A percentile compares a stretch with the other conserved stretches of the same genome.
phyloP scores from a whole-genome alignment of 1,284 basidiomycete genomes.

The Sparassis latifolia region DNA sequence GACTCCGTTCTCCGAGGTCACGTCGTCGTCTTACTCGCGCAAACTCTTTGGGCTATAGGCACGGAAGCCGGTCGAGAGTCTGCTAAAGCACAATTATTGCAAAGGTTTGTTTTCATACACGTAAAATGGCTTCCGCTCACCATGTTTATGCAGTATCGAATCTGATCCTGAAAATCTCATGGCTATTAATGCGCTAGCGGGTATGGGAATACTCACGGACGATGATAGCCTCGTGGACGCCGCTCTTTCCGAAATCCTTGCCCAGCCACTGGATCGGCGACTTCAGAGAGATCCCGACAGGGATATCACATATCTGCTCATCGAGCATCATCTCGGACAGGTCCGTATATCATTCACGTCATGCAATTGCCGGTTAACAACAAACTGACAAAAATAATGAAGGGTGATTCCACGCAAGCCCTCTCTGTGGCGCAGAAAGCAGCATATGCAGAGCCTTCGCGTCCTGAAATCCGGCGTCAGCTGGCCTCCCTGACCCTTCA shows the following conservation, averaged over 20 bases:
- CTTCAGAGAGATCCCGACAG: constrained; percentile 57
- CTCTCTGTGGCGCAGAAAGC: constrained; percentile 49
- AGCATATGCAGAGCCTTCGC: constrained; percentile 49
- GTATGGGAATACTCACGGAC: constrained; percentile 77
- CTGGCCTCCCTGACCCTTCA: constrained; percentile 52
- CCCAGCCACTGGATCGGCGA: constrained; percentile 57
- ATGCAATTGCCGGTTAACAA: neutral
- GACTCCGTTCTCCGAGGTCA: constrained; percentile 52
- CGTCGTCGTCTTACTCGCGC: constrained; percentile 70
- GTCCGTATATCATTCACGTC: constrained; percentile 29
- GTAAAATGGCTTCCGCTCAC: neutral
- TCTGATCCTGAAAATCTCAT: constrained; percentile 67
- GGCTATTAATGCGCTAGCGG: constrained; percentile 79
- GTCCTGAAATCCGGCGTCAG: constrained; percentile 38
- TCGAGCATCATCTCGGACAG: constrained; percentile 61
- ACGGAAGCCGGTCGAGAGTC: constrained; percentile 69
- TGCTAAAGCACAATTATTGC: constrained; percentile 77
- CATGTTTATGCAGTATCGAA: constrained; percentile 41
- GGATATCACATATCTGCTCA: constrained; percentile 61
- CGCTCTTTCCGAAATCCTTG: constrained; percentile 75
- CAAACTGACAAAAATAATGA: neutral
- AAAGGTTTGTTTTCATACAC: constrained; percentile 53
- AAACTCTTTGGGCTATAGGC: constrained; percentile 78
- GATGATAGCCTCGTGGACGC: constrained; percentile 85
- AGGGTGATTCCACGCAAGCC: constrained; percentile 48